Percentiles rank a stretch among this genome's conserved stretches.
Evolutionary conservation across 1,284 basidiomycete genomes (phyloP).

Genomic region (Malassezia globosa): DNA sequence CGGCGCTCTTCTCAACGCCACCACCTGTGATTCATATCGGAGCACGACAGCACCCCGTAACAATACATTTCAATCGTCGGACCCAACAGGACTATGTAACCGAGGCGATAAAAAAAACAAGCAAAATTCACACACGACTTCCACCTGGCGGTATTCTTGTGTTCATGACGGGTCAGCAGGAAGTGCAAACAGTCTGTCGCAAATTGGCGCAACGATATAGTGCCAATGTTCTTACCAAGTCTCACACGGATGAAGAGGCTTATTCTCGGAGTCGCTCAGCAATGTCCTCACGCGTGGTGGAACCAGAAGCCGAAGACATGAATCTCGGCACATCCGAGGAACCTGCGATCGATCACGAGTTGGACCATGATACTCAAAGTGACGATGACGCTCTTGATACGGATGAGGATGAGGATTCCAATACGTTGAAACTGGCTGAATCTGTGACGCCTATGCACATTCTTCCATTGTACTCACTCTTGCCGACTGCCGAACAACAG

Average conservation of each 20-base stretch:
- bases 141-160: slow-evolving; percentile 63
- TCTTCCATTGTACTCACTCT: slow-evolving; percentile 62
- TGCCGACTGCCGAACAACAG: slow-evolving; percentile 64
- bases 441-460: slow-evolving; percentile 51
- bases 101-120: slow-evolving; percentile 79
- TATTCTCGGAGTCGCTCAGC: not conserved
- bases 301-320: slow-evolving; percentile 69
- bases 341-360: slow-evolving; percentile 48
- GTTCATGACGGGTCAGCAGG: slow-evolving; percentile 67
- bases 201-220: slow-evolving; percentile 71
- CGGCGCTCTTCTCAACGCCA: slow-evolving; percentile 63
- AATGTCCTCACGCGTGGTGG: slow-evolving; percentile 24
- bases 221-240: slow-evolving; percentile 53
- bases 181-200: slow-evolving; percentile 59
- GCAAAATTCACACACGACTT: slow-evolving; percentile 63
- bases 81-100: slow-evolving; percentile 77
- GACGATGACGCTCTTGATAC: slow-evolving; percentile 22
- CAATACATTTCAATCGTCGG: slow-evolving; percentile 78
- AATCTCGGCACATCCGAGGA: slow-evolving; percentile 56
- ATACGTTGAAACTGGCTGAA: slow-evolving; percentile 26
- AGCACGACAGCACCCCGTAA: slow-evolving; percentile 88
- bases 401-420: slow-evolving; percentile 24
- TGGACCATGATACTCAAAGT: slow-evolving; percentile 28
- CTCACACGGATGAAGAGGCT: not conserved
- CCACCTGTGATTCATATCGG: slow-evolving; percentile 83